Evolutionary conservation across 768 basidiomycete genomes (phyloP).

Genomic region (Termitomyces sp.): DNA sequence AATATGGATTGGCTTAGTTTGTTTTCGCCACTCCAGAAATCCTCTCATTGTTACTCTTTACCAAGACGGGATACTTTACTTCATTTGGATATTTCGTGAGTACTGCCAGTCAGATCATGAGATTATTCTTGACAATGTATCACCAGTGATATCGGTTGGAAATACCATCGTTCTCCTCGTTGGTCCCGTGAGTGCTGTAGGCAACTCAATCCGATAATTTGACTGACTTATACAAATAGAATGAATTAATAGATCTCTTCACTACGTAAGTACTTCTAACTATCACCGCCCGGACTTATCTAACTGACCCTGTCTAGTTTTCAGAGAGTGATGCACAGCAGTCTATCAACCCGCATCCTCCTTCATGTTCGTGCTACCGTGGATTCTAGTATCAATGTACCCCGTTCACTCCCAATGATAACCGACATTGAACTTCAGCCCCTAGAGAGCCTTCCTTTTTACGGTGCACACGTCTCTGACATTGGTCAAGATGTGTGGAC

Average conservation of each 20-base stretch:
- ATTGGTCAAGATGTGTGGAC: background rate
- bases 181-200: background rate
- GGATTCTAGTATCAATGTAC: background rate
- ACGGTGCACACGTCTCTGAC: too few species aligned
- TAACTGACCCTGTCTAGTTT: background rate
- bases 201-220: background rate
- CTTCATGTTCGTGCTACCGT: background rate
- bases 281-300: background rate
- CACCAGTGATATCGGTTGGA: background rate
- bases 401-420: background rate
- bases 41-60: background rate
- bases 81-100: background rate
- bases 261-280: background rate
- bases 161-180: background rate
- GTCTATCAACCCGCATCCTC: background rate
- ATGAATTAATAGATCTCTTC: background rate
- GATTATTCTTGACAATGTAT: background rate
- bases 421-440: background rate
- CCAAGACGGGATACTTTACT: background rate
- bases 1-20: background rate
- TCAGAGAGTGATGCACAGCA: background rate
- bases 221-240: background rate
- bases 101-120: background rate
- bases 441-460: too few species aligned
- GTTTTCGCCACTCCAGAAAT: background rate